Evolutionary conservation across 1,139 yeast genomes (phyloP).

Genomic region (Hyphopichia wangnamkhiaoensis): DNA sequence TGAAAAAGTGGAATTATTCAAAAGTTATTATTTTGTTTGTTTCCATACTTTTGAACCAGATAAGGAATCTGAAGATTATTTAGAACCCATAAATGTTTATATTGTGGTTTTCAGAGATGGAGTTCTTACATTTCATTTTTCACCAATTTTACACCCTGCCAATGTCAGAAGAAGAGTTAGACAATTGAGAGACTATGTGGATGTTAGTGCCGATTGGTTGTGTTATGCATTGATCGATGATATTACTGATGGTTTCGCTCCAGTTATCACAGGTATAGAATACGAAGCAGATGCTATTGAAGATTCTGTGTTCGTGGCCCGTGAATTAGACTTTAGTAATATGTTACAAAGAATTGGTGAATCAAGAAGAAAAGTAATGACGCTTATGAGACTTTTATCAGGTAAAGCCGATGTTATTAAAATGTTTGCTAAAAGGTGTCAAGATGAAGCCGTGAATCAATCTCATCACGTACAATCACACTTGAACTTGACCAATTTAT

Average conservation of each 20-base stretch:
- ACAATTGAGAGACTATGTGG: conserved; percentile 83
- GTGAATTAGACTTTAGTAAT: conserved; percentile 56
- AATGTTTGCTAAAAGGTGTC: conserved; percentile 96
- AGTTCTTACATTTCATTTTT: conserved; percentile 79
- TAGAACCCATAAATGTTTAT: conserved; percentile 87
- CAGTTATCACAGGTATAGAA: conserved; percentile 82
- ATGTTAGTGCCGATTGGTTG: conserved; percentile 88
- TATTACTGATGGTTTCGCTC: conserved; percentile 91
- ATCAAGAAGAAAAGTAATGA: conserved; percentile 87
- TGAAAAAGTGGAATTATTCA: conserved; percentile 79
- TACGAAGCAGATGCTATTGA: conserved; percentile 92
- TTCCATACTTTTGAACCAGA: conserved; percentile 82
- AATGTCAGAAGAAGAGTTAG: conserved; percentile 90
- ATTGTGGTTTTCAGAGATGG: conserved; percentile 87
- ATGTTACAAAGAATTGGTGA: conserved; percentile 86
- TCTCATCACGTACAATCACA: conserved; percentile 5
- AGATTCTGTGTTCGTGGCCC: conserved; percentile 56
- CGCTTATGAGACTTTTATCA: conserved; percentile 81
- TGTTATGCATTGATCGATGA: conserved; percentile 94
- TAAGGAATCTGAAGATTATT: conserved; percentile 72
- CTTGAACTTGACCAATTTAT: conserved; percentile 4
- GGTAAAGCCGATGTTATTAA: conserved; percentile 97
- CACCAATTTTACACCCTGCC: conserved; percentile 79
- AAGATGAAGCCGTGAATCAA: conserved; percentile 50
- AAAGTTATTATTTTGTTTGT: conserved; percentile 75